Evolutionary conservation across 805 yeast species (phyloP).

Genomic region (Yarrowia sp.): DNA sequence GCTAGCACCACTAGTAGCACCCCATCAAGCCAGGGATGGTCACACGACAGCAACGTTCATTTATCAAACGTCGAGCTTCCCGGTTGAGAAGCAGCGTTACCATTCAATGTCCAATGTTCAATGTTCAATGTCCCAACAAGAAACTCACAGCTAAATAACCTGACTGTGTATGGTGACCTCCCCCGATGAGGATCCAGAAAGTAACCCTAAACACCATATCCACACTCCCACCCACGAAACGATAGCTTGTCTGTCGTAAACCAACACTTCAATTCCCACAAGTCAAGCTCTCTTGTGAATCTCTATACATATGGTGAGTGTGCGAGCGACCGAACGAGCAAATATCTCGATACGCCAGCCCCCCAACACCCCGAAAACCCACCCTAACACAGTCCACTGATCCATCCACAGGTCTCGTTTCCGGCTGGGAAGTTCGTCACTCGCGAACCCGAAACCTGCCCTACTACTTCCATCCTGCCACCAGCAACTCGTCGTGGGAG

Average conservation of each 20-base stretch:
- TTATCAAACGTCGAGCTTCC: too few relatives aligned
- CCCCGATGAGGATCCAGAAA: conserved; percentile 28
- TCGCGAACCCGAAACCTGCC: conserved; percentile 85
- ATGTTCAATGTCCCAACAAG: too few relatives aligned
- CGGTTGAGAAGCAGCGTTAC: too few relatives aligned
- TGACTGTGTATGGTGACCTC: conserved; percentile 10
- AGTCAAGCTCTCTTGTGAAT: neutral
- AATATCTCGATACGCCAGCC: too few relatives aligned
- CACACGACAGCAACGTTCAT: too few relatives aligned
- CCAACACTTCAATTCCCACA: neutral
- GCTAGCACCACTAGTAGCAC: too few relatives aligned
- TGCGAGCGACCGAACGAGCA: too few relatives aligned
- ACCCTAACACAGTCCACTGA: conserved; percentile 38
- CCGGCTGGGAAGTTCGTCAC: conserved; percentile 79
- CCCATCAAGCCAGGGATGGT: too few relatives aligned
- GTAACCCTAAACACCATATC: conserved; percentile 1
- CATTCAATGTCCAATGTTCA: too few relatives aligned
- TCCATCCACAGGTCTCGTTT: conserved; percentile 75
- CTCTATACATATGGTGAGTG: conserved; percentile 26
- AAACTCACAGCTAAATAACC: too few relatives aligned
- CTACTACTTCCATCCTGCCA: conserved; percentile 74
- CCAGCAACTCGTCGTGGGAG: conserved; percentile 85
- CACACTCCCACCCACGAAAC: conserved; percentile 1
- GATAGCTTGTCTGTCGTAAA: neutral
- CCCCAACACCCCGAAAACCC: neutral